Conservation (phyloP, 2,329 filamentous ascomycete species). For the Diaporthe sp. region DNA sequence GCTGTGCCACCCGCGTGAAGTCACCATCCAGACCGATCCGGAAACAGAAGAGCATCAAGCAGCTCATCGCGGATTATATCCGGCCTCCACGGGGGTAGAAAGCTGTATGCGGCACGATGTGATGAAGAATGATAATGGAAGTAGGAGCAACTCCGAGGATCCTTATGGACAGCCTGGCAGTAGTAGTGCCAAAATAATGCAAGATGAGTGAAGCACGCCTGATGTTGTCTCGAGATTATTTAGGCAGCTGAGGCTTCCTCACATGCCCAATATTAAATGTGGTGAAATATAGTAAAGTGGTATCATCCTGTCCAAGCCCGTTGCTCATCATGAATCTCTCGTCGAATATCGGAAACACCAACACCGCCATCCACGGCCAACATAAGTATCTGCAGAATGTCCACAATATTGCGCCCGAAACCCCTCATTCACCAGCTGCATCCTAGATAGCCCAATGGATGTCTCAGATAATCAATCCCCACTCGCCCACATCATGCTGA, state of each 20-base stretch:
- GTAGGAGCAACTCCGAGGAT: too few relatives aligned
- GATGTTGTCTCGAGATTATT: neutral
- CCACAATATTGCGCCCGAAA: neutral
- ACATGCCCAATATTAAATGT: neutral
- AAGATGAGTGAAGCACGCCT: neutral
- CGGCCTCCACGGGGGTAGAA: conserved; percentile 19
- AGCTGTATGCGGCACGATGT: neutral
- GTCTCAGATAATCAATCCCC: neutral
- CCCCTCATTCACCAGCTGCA: neutral
- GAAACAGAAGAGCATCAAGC: conserved; percentile 38
- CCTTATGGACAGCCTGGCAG: neutral
- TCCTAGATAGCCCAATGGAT: neutral
- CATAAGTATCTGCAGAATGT: neutral
- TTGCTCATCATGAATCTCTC: neutral
- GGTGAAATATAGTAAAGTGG: neutral
- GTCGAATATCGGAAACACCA: neutral
- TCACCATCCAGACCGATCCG: conserved; percentile 35
- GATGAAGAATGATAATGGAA: neutral
- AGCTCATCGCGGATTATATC: conserved; percentile 36
- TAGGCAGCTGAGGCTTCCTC: too few relatives aligned
- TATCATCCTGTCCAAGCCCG: conserved; percentile 29
- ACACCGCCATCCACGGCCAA: neutral
- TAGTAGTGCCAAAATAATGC: neutral
- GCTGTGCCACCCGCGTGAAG: conserved; percentile 30
- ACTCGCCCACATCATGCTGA: neutral